A percentile compares a stretch with the other conserved stretches of the same genome.
These are phyloP conservation scores for Ceratobasidium sp. DNA, from an alignment of 1,284 basidiomycete genomes.

Conservation along the genomic window DNA sequence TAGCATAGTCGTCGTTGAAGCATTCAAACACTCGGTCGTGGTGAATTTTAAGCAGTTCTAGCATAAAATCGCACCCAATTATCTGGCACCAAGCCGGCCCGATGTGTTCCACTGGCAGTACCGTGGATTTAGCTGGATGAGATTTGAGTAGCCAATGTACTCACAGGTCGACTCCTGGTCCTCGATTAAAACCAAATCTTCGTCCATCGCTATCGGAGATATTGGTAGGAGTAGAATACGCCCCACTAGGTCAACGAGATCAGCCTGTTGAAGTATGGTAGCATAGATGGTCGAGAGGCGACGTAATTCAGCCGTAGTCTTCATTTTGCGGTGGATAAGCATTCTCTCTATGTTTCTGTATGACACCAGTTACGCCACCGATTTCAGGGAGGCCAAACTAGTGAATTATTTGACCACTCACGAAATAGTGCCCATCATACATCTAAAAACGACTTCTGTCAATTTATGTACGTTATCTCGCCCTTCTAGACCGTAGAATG, in stretches of 20 bases:
- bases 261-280: background rate
- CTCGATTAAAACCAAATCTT: background rate
- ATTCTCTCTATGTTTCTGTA: background rate
- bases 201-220: background rate
- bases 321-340: background rate
- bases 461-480: constrained; percentile 1
- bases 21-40: background rate
- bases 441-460: background rate
- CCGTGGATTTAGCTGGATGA: background rate
- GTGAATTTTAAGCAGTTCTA: background rate
- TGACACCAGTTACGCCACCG: too few species aligned
- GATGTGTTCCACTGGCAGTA: background rate
- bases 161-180: background rate
- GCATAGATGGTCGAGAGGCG: background rate
- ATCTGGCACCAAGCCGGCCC: background rate
- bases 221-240: background rate
- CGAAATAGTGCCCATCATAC: constrained; percentile 1
- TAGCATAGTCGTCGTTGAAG: background rate
- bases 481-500: background rate
- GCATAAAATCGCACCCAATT: constrained; percentile 3
- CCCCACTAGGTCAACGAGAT: background rate
- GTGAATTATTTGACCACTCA: background rate
- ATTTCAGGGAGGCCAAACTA: too few species aligned
- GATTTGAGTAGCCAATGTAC: background rate
- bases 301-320: background rate